Percentiles rank a stretch among this genome's conserved stretches.
These are phyloP conservation scores for Castanospermum australe DNA, from an alignment of 306 rosid species.

Conservation along the genomic window DNA sequence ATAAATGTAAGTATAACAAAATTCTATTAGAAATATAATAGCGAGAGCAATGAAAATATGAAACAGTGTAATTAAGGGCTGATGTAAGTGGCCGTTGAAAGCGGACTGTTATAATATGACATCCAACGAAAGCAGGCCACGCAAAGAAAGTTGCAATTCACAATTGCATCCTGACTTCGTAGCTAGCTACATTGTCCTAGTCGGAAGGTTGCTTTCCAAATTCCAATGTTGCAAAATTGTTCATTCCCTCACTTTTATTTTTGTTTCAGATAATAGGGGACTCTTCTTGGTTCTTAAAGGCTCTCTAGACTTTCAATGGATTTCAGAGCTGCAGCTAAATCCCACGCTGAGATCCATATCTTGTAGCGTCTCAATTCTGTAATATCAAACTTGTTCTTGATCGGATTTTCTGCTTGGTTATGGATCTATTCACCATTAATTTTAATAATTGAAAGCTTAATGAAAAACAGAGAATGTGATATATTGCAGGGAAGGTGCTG, in stretches of 20 bases:
- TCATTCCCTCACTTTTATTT: not conserved
- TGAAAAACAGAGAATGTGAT: constrained; percentile 50
- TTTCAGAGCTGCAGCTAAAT: constrained; percentile 40
- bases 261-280: constrained; percentile 34
- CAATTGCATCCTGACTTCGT: too few species aligned
- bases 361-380: constrained; percentile 51
- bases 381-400: constrained; percentile 41
- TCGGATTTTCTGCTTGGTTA: constrained; percentile 17
- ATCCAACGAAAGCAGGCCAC: too few species aligned
- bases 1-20: too few species aligned
- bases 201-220: too few species aligned
- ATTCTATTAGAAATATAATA: too few species aligned
- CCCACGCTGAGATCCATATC: constrained; percentile 64
- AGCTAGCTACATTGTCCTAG: too few species aligned
- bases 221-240: not conserved
- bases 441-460: constrained; percentile 36
- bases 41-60: too few species aligned
- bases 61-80: too few species aligned
- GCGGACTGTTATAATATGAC: too few species aligned
- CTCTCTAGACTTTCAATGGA: constrained; percentile 35
- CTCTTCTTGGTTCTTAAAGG: constrained; percentile 47
- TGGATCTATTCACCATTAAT: constrained; percentile 37
- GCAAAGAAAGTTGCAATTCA: too few species aligned
- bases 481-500: constrained; percentile 56
- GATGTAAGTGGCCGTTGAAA: too few species aligned